Percentiles rank a stretch among this genome's conserved stretches.
Evolutionary conservation across 768 basidiomycete species (phyloP).

Genomic region (Lactarius vividus): DNA sequence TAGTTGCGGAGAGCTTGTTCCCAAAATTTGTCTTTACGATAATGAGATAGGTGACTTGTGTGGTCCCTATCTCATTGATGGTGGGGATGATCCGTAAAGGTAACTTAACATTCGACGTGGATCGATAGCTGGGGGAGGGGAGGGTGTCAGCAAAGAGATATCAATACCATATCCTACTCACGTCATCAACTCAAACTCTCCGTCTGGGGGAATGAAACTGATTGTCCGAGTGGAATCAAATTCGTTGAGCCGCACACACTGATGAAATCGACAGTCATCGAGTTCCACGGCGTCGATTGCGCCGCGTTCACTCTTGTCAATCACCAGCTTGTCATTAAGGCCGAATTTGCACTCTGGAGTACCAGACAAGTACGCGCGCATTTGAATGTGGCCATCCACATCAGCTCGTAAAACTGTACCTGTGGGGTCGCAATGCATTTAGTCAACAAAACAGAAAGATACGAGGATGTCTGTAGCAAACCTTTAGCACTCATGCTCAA

Average conservation of each 20-base stretch:
- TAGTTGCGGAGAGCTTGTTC: constrained; percentile 89
- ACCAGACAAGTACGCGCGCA: constrained; percentile 96
- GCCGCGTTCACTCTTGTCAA: constrained; percentile 73
- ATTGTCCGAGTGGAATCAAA: constrained; percentile 94
- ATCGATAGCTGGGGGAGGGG: constrained; percentile 71
- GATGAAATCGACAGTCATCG: constrained; percentile 98
- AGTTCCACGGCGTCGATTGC: constrained; percentile 82
- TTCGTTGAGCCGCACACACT: constrained; percentile 92
- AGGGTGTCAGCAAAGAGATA: constrained; percentile 5
- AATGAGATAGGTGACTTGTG: constrained; percentile 87
- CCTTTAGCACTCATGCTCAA: constrained; percentile 97
- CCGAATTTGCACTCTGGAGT: constrained; percentile 99
- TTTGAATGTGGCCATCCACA: constrained; percentile 95
- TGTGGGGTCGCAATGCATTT: constrained; percentile 32
- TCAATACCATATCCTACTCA: constrained; percentile 36
- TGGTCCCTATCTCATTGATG: constrained; percentile 89
- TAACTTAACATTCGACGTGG: constrained; percentile 94
- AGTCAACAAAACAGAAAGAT: not conserved
- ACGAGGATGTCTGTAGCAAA: constrained; percentile 33
- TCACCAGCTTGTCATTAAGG: constrained; percentile 95
- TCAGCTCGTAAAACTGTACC: constrained; percentile 92
- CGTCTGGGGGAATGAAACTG: constrained; percentile 96
- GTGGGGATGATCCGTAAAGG: constrained; percentile 88
- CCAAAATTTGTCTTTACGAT: constrained; percentile 87
- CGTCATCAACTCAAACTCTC: constrained; percentile 99